Evolutionary conservation across 2,329 filamentous ascomycete genomes (phyloP), one percentile per base, ranked within the genome.

Genomic region (Lecanicillium sp.): DNA sequence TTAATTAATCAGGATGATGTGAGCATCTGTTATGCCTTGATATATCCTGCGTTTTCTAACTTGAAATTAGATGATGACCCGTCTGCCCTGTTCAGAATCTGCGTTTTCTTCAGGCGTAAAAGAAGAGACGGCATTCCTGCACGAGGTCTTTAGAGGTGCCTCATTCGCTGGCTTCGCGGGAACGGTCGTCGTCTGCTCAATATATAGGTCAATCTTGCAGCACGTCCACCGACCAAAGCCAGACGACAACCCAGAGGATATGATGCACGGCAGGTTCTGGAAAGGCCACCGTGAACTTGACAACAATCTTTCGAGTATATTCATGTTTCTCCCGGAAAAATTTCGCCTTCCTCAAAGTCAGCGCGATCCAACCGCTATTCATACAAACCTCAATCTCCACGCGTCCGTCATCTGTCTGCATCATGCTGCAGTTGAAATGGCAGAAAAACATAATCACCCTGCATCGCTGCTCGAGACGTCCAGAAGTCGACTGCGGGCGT

Each of bases 341-440:
- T 71, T 94, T 31, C 76, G 85, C 27, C 62, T 95, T 17, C 86
- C 88, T 0, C 62, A 68, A 18, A 80, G 81, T 11, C 63, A 85
- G 37, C 68, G 72, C 29, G 76, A 94, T 48, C 71, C 82, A 1
- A 80, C 85, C 33, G 78, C 86, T 6, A 73, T 94, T 0, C 89
- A 94, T 54, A 70, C 81, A 36, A 95, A 95, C 47, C 82, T 95
- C 68, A 88, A 85, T 52, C 75, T 95, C 3, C 89, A 95, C 52
- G 87, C 88, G 1, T 83, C 85, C 2, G 76, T 84, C 8, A 95
- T 95, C 38, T 94, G 86, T 55, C 68, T 95, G 5, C 89, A 95
- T 53, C 86, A 94, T 58, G 85, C 86, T 2, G 88, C 89, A 2
- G 80, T 92, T 8, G 86, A 89, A 60, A 89, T 85, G 53, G 83